Percentiles rank a stretch among this genome's conserved stretches.
phyloP scores from a whole-genome alignment of 345 rosid species.

The Camelina hispida region DNA sequence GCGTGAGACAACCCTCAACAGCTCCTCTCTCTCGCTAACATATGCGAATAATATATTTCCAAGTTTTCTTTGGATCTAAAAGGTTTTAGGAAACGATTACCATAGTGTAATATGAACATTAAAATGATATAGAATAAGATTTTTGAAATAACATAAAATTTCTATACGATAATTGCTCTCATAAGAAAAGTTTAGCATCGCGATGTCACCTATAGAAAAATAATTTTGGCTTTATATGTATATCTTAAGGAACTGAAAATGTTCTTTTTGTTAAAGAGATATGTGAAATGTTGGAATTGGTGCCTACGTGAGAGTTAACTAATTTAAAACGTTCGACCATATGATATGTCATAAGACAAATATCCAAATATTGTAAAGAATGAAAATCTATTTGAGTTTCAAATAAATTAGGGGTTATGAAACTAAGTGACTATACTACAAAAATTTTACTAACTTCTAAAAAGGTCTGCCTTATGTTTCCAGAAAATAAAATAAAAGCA shows the following conservation, averaged over 20 bases:
- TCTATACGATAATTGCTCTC: constrained; percentile 12
- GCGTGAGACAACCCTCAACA: constrained; percentile 70
- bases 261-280: neutral
- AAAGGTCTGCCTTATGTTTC: neutral
- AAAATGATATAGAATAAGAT: constrained; percentile 2
- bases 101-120: neutral
- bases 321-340: constrained; percentile 12
- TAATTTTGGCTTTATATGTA: neutral
- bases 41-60: constrained; percentile 31
- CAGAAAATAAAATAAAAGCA: neutral
- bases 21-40: constrained; percentile 48
- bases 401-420: neutral
- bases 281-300: constrained; percentile 16
- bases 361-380: neutral
- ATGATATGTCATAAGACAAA: neutral
- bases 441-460: no score
- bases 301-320: constrained; percentile 17
- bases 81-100: constrained; percentile 2
- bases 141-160: constrained; percentile 7
- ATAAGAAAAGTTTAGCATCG: constrained; percentile 10
- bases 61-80: constrained; percentile 1
- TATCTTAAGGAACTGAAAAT: neutral
- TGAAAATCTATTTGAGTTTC: neutral
- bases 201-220: constrained; percentile 2
- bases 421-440: neutral